phyloP scores from a whole-genome alignment of 768 basidiomycete genomes.

The Imleria badia region DNA sequence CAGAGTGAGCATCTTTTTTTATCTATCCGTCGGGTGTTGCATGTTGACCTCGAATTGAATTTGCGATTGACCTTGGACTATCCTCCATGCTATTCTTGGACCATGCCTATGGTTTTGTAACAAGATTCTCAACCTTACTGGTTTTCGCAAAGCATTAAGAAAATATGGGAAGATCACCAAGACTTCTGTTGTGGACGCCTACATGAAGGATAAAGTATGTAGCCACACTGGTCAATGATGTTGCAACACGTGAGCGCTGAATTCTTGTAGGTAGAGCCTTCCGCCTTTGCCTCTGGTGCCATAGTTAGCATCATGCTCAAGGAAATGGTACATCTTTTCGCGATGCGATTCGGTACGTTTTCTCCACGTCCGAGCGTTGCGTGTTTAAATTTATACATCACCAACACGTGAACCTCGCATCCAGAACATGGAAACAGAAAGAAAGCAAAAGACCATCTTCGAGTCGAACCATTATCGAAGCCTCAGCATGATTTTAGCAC shows the following conservation, averaged over 20 bases:
- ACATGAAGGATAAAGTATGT: slow-evolving; percentile 75
- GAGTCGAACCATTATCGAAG: slow-evolving; percentile 48
- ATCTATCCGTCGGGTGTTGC: not conserved
- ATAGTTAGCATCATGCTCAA: slow-evolving; percentile 65
- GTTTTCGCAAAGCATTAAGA: slow-evolving; percentile 83
- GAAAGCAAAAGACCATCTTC: slow-evolving; percentile 65
- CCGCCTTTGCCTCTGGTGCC: slow-evolving; percentile 64
- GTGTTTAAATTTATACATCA: not conserved
- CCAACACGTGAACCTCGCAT: not conserved
- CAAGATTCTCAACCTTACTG: slow-evolving; percentile 84
- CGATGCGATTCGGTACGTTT: slow-evolving; percentile 68
- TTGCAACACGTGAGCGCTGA: not conserved
- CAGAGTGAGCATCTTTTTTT: slow-evolving; percentile 47
- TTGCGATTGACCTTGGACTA: not conserved
- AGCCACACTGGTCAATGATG: not conserved
- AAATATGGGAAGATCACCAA: slow-evolving; percentile 83
- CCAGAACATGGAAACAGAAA: slow-evolving; percentile 73
- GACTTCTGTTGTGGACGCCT: slow-evolving; percentile 70
- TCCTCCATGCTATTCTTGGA: not conserved
- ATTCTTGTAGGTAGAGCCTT: slow-evolving; percentile 56
- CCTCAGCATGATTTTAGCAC: slow-evolving; percentile 64
- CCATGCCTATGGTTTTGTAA: not conserved
- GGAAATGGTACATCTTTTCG: slow-evolving; percentile 76
- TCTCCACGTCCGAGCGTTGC: not conserved
- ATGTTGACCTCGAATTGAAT: not conserved